Base-by-base conservation (phyloP, 108 stramenopile species). In the Skeletonema tropicum region DNA sequence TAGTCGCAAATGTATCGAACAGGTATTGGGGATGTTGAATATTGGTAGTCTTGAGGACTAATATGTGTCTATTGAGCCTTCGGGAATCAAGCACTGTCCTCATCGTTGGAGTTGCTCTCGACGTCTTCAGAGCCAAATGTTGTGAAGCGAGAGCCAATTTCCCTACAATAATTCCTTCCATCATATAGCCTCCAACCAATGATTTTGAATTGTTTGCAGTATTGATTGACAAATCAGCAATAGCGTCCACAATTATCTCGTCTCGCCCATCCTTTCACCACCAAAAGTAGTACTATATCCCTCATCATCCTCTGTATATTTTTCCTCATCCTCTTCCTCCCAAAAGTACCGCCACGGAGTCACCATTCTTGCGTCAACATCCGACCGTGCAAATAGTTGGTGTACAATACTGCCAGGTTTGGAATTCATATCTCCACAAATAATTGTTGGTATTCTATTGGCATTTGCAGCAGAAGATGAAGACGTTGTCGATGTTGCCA, bases 381-480 rank as follows among this genome's bases (percentile, higher is more conserved):
- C 21, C 19, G 88, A 81, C 15, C 76, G 63, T 9, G 78, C 79
- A 45, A 95, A 80, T 49, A 92, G 87, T 48, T 83, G 58, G 75
- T 95, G 89, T 6, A 93, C 91, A 30, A 74, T 42, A 60, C 89
- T 87, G 14, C 70, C 60, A 4, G 92, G 90, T 57, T 84, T 85
- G 29, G 91, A 92, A 75, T 95, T 95, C 73, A 89, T 83, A 77
- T 95, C 94, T 3, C 94, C 94, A 63, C 88, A 87, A 55, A 93
- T 77, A 15, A 93, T 48, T 26, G 90, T 57, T 14, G 86, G 81
- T 52, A 76, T 48, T 23, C 60, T 13, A 15, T 29, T 13, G 58
- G 9, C 6, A 23, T 42, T 38, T 5, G 14, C 3, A 67, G 49
- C 12, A 30, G 52, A 0, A 39, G 38, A 31, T 31, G 68, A 5